These are phyloP conservation scores for Scedosporium dehoogii DNA, from an alignment of 2,329 filamentous ascomycete genomes.

Conservation along the genomic window DNA sequence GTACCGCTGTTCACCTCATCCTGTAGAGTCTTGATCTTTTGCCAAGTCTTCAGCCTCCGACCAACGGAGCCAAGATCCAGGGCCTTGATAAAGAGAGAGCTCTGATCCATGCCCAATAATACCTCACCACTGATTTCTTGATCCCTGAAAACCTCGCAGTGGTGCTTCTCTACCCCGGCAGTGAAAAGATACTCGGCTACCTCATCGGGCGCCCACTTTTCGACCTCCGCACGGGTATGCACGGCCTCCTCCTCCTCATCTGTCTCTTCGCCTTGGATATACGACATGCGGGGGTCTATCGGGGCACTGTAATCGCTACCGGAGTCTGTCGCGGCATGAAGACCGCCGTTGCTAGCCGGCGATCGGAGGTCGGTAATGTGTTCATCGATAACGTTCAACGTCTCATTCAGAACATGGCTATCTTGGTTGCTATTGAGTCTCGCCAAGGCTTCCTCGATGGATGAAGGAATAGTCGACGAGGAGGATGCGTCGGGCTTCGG, in stretches of 20 bases:
- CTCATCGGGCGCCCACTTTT: slow-evolving; percentile 67
- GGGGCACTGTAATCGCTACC: slow-evolving; percentile 85
- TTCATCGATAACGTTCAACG: slow-evolving; percentile 90
- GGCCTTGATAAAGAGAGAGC: slow-evolving; percentile 88
- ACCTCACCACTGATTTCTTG: slow-evolving; percentile 96
- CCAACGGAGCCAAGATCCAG: slow-evolving; percentile 91
- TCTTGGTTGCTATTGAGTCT: slow-evolving; percentile 32
- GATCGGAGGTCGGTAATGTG: slow-evolving; percentile 80
- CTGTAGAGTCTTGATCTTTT: slow-evolving; percentile 87
- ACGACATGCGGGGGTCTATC: slow-evolving; percentile 68
- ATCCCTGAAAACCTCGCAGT: slow-evolving; percentile 89
- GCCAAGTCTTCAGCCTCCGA: slow-evolving; percentile 84
- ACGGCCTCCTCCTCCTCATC: slow-evolving; percentile 86
- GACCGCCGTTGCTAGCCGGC: slow-evolving; percentile 37
- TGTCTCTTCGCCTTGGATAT: slow-evolving; percentile 89
- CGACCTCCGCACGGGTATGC: slow-evolving; percentile 60
- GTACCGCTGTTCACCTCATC: slow-evolving; percentile 61
- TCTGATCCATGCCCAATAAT: slow-evolving; percentile 87
- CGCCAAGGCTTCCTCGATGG: slow-evolving; percentile 25
- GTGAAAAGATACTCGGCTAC: slow-evolving; percentile 86
- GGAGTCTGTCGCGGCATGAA: slow-evolving; percentile 55
- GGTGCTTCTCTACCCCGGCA: slow-evolving; percentile 72
- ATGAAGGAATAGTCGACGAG: slow-evolving; percentile 10
- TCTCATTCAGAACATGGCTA: slow-evolving; percentile 80
- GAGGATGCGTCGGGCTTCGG: slow-evolving; percentile 4